Base-by-base conservation (phyloP, 116 monocot species). In the Trichopus zeylanicus region DNA sequence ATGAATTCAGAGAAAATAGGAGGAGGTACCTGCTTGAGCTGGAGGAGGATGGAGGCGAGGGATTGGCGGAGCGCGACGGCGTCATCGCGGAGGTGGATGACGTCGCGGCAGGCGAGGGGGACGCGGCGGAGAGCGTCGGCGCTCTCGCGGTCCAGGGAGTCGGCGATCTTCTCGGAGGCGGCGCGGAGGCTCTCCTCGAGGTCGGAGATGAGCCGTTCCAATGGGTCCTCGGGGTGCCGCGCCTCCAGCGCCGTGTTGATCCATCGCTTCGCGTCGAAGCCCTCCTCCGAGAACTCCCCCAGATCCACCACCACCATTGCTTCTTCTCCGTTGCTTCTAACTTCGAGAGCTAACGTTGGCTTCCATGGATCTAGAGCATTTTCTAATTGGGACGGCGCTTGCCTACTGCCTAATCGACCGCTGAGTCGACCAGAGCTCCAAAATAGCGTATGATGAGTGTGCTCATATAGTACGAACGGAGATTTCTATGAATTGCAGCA, bases 251-350 rank as follows among this genome's bases (percentile, higher is more conserved):
- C 78, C 33, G 84, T 75, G 76, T 97, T 97, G 81, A 97, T 97
- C 97, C 97, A 97, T 68, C 77, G 71, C 81, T 97, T 97, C 57
- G 84, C 70, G 38, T 97, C 97, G 79, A 97, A 97, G 5, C 56
- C 51, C 59, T 90, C 91, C 27, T 71, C 81, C n/a, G 68, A 73
- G 84, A 97, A 97, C 66, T 87, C 97, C 25, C 59, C 67, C 59
- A 87, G 72, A 82, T 97, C 91, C 72, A 97, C 79, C 77, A 91
- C 97, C 71, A 91, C 97, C 97, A 97, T 94, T 53, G 18, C 34
- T 20, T 12, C 13, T n/a, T 2, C 47, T 13, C 38, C 57, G 34
- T n/a, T n/a, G n/a, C n/a, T n/a, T n/a, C n/a, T n/a, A n/a, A n/a
- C n/a, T n/a, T n/a, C n/a, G n/a, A n/a, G n/a, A n/a, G n/a, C n/a